Conservation (phyloP, 306 rosid species). For the Gillenia trifoliata region DNA sequence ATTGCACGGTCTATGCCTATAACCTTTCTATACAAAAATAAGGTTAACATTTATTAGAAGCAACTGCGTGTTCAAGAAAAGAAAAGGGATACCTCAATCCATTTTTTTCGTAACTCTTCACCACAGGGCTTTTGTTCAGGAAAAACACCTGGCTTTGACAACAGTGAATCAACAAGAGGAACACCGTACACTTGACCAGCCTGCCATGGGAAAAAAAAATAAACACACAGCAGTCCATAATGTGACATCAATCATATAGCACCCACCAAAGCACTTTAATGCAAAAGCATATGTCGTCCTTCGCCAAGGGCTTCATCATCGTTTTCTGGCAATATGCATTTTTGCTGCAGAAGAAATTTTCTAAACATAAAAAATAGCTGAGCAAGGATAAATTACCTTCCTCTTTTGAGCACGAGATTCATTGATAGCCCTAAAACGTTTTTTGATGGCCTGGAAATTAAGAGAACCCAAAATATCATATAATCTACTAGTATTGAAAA, state of each 20-base stretch:
- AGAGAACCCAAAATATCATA: not conserved
- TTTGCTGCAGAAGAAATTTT: not conserved
- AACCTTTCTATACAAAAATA: not conserved
- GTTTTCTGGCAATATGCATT: not conserved
- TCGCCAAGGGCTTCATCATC: too few species aligned
- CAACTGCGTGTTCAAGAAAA: not conserved
- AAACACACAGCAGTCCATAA: constrained; percentile 23
- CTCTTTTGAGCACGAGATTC: constrained; percentile 94
- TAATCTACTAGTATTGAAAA: not conserved
- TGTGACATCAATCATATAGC: constrained; percentile 1
- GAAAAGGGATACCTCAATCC: constrained; percentile 72
- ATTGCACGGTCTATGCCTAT: not conserved
- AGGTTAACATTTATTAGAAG: not conserved
- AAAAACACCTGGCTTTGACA: constrained; percentile 67
- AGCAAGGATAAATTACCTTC: constrained; percentile 55
- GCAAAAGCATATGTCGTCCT: not conserved
- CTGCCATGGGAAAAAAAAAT: constrained; percentile 44
- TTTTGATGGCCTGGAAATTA: constrained; percentile 70
- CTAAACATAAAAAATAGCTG: not conserved
- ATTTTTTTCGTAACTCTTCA: constrained; percentile 81
- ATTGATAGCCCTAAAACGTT: constrained; percentile 84
- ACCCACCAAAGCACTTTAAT: not conserved
- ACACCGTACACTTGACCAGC: constrained; percentile 95
- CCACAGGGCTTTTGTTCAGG: constrained; percentile 74
- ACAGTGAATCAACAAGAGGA: constrained; percentile 78